Evolutionary conservation across 345 rosid genomes (phyloP).

Genomic region (Hibiscus tridactylites): DNA sequence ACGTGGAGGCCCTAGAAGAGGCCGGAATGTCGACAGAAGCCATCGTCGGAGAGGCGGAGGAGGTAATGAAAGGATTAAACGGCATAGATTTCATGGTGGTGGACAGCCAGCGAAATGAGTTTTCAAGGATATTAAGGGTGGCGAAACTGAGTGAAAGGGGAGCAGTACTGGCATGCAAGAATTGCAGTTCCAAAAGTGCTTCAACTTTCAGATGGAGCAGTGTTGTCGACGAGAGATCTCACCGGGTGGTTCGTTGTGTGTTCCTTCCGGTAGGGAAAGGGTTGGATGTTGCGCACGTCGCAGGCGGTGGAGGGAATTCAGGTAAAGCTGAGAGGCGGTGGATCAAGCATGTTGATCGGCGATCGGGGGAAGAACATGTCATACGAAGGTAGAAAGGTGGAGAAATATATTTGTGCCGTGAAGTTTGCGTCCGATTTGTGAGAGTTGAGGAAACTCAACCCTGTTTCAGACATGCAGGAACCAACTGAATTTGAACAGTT

Average conservation of each 20-base stretch:
- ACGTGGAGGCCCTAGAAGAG: constrained; percentile 33
- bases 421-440: no score
- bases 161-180: constrained; percentile 76
- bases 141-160: constrained; percentile 62
- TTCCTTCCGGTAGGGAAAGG: constrained; percentile 86
- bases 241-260: constrained; percentile 56
- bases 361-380: constrained; percentile 76
- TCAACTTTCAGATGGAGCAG: constrained; percentile 54
- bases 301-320: constrained; percentile 23
- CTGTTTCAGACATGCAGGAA: no score
- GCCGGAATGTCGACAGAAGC: constrained; percentile 41
- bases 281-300: constrained; percentile 77
- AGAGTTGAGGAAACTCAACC: no score
- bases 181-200: constrained; percentile 36
- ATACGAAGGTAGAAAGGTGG: constrained; percentile 43
- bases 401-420: background rate
- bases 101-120: constrained; percentile 52
- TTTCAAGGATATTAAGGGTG: constrained; percentile 37
- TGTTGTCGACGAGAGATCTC: constrained; percentile 41
- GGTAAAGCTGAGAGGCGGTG: constrained; percentile 34
- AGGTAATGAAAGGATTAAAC: constrained; percentile 31
- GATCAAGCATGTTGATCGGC: constrained; percentile 72
- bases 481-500: no score
- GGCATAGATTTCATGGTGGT: constrained; percentile 84
- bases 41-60: constrained; percentile 40